Percentiles rank a stretch among this genome's conserved stretches.
phyloP scores from a whole-genome alignment of 2,329 filamentous ascomycete species.

The Hymenoscyphus linearis region DNA sequence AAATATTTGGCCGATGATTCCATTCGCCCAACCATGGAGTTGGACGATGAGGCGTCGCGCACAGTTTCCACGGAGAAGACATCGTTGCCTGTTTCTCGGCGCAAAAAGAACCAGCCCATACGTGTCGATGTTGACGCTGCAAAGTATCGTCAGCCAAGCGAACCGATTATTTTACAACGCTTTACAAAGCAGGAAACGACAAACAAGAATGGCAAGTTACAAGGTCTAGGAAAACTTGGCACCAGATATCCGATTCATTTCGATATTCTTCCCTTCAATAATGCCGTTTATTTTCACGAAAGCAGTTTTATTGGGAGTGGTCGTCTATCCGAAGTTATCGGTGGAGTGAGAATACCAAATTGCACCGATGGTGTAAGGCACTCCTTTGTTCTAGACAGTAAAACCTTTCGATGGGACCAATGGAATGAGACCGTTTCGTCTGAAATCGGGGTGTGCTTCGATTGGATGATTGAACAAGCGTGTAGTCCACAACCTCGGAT shows the following conservation, averaged over 20 bases:
- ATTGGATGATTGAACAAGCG: conserved; percentile 49
- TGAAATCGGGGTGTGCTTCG: conserved; percentile 56
- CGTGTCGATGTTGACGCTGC: conserved; percentile 30
- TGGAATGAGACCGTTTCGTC: conserved; percentile 57
- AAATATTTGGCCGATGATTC: conserved; percentile 32
- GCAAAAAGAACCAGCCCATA: conserved; percentile 25
- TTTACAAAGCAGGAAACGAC: conserved; percentile 20
- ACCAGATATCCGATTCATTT: conserved; percentile 58
- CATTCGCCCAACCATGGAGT: conserved; percentile 10
- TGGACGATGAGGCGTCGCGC: conserved; percentile 4
- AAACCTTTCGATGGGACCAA: conserved; percentile 46
- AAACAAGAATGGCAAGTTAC: conserved; percentile 37
- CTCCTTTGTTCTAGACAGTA: conserved; percentile 44
- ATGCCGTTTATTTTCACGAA: conserved; percentile 53
- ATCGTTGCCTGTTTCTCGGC: conserved; percentile 4
- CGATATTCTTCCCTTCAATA: conserved; percentile 53
- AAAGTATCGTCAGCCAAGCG: conserved; percentile 31
- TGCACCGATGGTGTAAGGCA: conserved; percentile 31
- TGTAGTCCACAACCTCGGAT: neutral
- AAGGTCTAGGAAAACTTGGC: conserved; percentile 54
- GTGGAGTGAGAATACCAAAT: conserved; percentile 24
- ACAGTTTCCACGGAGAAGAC: neutral
- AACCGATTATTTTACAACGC: conserved; percentile 26
- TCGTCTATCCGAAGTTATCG: conserved; percentile 35
- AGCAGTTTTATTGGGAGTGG: conserved; percentile 55